Evolutionary conservation across 2,329 filamentous ascomycete species (phyloP).

Genomic region (Ceratocystis cubensis): DNA sequence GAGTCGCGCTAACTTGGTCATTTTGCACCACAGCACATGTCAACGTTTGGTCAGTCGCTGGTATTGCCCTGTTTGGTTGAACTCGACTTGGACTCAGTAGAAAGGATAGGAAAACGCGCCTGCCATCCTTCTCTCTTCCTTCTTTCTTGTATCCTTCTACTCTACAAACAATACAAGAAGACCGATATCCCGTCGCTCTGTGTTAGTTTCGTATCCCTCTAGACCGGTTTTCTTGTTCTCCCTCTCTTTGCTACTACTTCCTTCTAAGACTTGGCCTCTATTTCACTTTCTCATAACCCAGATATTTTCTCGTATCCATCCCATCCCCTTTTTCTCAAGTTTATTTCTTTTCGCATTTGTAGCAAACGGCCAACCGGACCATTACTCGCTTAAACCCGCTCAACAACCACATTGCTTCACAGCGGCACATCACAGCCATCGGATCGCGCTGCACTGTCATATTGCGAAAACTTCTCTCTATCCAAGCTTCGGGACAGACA

Average conservation of each 20-base stretch:
- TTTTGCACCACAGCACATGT: background rate
- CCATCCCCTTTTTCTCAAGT: background rate
- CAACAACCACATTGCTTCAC: background rate
- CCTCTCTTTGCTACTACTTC: background rate
- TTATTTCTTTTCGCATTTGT: background rate
- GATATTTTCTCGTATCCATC: background rate
- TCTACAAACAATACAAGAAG: background rate
- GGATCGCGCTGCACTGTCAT: background rate
- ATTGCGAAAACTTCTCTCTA: conserved; percentile 10
- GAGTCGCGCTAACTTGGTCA: background rate
- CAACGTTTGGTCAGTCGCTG: background rate
- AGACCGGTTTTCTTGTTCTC: background rate
- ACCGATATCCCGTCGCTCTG: background rate
- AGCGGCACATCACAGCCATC: background rate
- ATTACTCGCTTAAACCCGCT: background rate
- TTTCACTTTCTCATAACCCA: background rate
- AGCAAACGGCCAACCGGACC: background rate
- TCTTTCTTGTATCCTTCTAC: background rate
- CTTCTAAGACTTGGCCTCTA: background rate
- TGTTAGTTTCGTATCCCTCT: background rate
- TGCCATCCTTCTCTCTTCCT: background rate
- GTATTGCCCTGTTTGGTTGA: background rate
- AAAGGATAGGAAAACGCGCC: background rate
- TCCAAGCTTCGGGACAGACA: conserved; percentile 11
- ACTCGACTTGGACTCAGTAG: background rate